These are phyloP conservation scores for Penicillium vulpinum DNA, from an alignment of 2,329 filamentous ascomycete species.

Conservation along the genomic window DNA sequence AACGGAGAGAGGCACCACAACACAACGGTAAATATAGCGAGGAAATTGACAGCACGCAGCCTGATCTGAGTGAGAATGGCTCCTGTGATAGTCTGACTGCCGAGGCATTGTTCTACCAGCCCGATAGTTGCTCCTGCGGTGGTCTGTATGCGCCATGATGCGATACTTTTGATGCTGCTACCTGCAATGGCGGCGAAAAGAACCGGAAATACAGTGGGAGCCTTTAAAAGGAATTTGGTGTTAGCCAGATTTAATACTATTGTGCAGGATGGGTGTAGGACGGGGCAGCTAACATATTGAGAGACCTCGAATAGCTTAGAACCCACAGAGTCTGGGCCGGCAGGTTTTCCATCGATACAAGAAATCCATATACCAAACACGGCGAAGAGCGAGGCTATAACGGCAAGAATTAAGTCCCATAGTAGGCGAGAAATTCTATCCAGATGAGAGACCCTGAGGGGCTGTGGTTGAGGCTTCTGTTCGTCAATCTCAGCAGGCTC, in stretches of 20 bases:
- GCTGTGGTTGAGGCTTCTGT: neutral
- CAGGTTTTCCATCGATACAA: neutral
- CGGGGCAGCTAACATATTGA: neutral
- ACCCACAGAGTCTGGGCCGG: neutral
- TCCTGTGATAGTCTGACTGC: neutral
- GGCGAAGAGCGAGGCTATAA: neutral
- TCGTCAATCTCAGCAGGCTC: neutral
- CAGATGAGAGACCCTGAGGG: neutral
- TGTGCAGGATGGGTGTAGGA: neutral
- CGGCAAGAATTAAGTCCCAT: neutral
- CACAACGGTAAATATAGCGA: neutral
- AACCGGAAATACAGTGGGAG: neutral
- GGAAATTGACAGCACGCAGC: neutral
- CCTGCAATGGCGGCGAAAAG: constrained; percentile 1
- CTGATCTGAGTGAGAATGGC: neutral
- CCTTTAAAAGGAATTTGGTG: neutral
- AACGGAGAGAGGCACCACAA: neutral
- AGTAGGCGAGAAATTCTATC: neutral
- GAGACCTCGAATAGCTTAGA: neutral
- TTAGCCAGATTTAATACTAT: neutral
- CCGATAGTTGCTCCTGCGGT: neutral
- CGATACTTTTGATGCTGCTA: constrained; percentile 3
- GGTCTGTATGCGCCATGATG: constrained; percentile 1
- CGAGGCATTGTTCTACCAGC: constrained; percentile 1
- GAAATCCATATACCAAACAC: neutral